A percentile compares a stretch with the other conserved stretches of the same genome.
phyloP scores from a whole-genome alignment of 2,329 filamentous ascomycete genomes.

The Trichoderma gracile region DNA sequence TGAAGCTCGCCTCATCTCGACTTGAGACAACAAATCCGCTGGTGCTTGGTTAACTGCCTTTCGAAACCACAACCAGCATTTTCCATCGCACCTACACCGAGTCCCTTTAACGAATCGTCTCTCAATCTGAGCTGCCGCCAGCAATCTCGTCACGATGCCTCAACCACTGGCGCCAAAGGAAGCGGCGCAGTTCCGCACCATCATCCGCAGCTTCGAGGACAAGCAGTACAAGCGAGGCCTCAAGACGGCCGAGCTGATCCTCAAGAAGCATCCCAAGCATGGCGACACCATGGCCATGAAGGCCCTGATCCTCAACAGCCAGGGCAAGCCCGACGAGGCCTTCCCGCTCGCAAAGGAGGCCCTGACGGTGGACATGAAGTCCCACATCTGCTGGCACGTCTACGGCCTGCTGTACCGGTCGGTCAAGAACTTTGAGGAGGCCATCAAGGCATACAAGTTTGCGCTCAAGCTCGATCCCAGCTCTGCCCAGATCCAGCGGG shows the following conservation, averaged over 20 bases:
- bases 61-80: not conserved
- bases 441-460: slow-evolving; percentile 98
- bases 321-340: slow-evolving; percentile 90
- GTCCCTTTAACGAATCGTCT: not conserved
- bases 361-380: slow-evolving; percentile 95
- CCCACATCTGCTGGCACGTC: slow-evolving; percentile 99
- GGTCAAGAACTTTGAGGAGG: slow-evolving; percentile 97
- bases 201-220: slow-evolving; percentile 94
- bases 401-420: slow-evolving; percentile 92
- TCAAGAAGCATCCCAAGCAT: slow-evolving; percentile 92
- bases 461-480: slow-evolving; percentile 92
- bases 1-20: not conserved
- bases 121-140: not conserved
- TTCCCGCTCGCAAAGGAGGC: slow-evolving; percentile 92
- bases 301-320: slow-evolving; percentile 89
- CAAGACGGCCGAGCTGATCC: slow-evolving; percentile 93
- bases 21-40: not conserved
- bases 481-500: slow-evolving; percentile 88
- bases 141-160: slow-evolving; percentile 54
- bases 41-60: not conserved
- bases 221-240: slow-evolving; percentile 96
- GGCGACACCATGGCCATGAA: slow-evolving; percentile 99
- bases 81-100: not conserved
- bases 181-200: slow-evolving; percentile 86
- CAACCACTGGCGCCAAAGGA: slow-evolving; percentile 83